A percentile compares a stretch with the other conserved stretches of the same genome.
These are phyloP conservation scores for Hypoxylon sp. DNA, from an alignment of 2,329 filamentous ascomycete genomes.

Conservation along the genomic window DNA sequence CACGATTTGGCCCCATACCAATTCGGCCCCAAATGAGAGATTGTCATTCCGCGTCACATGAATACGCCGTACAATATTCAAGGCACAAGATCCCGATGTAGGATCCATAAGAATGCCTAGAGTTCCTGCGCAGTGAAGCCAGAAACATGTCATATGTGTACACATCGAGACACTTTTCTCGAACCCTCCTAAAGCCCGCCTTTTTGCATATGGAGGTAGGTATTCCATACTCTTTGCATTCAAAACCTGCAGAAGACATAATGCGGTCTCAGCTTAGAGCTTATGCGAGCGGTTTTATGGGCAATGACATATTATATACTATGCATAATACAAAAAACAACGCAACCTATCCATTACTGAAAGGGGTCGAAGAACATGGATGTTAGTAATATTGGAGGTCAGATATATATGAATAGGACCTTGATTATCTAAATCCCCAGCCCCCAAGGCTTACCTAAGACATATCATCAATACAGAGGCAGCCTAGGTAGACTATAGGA, in stretches of 20 bases:
- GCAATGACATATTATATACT: background rate
- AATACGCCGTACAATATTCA: background rate
- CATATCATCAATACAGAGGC: background rate
- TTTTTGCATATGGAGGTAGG: background rate
- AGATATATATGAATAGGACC: constrained; percentile 13
- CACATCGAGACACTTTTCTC: background rate
- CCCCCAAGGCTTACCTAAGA: constrained; percentile 2
- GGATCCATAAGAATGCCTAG: background rate
- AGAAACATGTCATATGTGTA: background rate
- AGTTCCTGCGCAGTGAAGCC: background rate
- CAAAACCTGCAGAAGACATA: background rate
- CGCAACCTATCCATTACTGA: background rate
- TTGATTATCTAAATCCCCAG: background rate
- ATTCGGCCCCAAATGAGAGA: background rate
- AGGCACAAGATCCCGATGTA: background rate
- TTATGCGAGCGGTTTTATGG: background rate
- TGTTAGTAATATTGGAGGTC: constrained; percentile 12
- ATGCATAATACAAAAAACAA: background rate
- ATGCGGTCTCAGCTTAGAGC: background rate
- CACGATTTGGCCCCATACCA: constrained; percentile 1
- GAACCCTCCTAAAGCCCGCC: background rate
- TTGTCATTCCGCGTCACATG: background rate
- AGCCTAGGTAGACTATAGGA: constrained; percentile 5
- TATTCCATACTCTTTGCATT: background rate
- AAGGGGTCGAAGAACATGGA: background rate